Evolutionary conservation across 495 filamentous ascomycete species (phyloP), one percentile per base, ranked within the genome.

Genomic region (Aspergillus cristatus): DNA sequence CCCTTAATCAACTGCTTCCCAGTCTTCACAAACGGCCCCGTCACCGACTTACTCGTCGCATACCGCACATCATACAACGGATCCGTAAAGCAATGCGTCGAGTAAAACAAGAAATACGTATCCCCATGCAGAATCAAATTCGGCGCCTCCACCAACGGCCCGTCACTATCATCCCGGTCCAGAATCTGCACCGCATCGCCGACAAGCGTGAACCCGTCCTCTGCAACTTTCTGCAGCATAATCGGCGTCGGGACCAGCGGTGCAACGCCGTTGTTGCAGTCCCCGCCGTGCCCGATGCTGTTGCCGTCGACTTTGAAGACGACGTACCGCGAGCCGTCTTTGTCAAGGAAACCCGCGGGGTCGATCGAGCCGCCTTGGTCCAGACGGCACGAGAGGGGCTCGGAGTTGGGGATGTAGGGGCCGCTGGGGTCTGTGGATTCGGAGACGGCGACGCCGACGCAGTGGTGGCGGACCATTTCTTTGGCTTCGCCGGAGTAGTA

Each of bases 271-370:
- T 79, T 82, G 32, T 67, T 61, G 53, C 78, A 80, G 42, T 62
- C 51, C 3, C 72, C 75, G 18, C 77, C 74, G 33, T 72, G 47
- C 12, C 77, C 74, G 24, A 76, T 42, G 43, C 63, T 67, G 43
- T 76, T 81, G 16, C 78, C 78, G 51, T 82, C 73, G 6, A 81
- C 60, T 45, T 81, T 81, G 60, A 74, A 82, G 1, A 74, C 48
- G 5, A 81, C 63, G 37, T 76, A 81, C 6, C 65, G 60, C n/a
- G 48, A 65, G 26, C 73, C 70, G 32, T 73, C 70, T 0, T 34
- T 41, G 43, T 80, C 74, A 10, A 47, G 30, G 50, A 76, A 79
- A 0, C 70, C 72, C 1, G 67, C 47, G 8, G 76, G 50, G 37
- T 82, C 76, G 49, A 82, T 80, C 2, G 76, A 65, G 3, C 76